These are phyloP conservation scores for Hymenoscyphus linearis DNA, from an alignment of 2,329 filamentous ascomycete genomes.

Conservation along the genomic window DNA sequence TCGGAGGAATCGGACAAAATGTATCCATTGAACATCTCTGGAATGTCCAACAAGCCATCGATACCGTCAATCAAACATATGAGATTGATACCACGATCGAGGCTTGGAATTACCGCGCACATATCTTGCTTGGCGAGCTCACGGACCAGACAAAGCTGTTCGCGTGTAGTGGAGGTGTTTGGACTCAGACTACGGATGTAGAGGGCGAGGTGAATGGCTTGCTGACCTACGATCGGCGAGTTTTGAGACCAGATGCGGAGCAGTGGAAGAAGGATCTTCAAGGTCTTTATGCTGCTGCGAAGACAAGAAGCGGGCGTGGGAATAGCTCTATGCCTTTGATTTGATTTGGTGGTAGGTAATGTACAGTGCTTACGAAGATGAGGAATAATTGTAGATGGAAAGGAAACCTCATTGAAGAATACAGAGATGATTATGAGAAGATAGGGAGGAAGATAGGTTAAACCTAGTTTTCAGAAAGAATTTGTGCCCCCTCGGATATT, in stretches of 20 bases:
- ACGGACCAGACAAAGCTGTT: constrained; percentile 43
- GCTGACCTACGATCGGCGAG: constrained; percentile 60
- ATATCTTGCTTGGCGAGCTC: constrained; percentile 44
- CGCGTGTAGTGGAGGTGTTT: constrained; percentile 60
- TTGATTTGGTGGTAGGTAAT: not conserved
- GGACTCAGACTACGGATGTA: constrained; percentile 70
- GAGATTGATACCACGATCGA: constrained; percentile 55
- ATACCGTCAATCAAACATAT: constrained; percentile 61
- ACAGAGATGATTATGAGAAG: too few species aligned
- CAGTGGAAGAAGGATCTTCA: constrained; percentile 48
- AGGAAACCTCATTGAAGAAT: too few species aligned
- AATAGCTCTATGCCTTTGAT: not conserved
- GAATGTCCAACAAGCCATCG: constrained; percentile 55
- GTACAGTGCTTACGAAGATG: too few species aligned
- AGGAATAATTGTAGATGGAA: too few species aligned
- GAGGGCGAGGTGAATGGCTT: constrained; percentile 71
- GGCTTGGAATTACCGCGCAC: constrained; percentile 58
- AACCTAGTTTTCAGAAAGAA: too few species aligned
- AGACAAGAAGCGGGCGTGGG: constrained; percentile 9
- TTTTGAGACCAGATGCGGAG: constrained; percentile 49
- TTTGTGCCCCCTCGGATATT: too few species aligned
- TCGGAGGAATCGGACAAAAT: constrained; percentile 64
- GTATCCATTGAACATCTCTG: constrained; percentile 53
- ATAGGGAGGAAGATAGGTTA: too few species aligned
- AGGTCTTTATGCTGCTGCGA: constrained; percentile 52